A percentile compares a stretch with the other conserved stretches of the same genome.
Conservation (phyloP, 2,329 filamentous ascomycete genomes). For the Aspergillus sp. region DNA sequence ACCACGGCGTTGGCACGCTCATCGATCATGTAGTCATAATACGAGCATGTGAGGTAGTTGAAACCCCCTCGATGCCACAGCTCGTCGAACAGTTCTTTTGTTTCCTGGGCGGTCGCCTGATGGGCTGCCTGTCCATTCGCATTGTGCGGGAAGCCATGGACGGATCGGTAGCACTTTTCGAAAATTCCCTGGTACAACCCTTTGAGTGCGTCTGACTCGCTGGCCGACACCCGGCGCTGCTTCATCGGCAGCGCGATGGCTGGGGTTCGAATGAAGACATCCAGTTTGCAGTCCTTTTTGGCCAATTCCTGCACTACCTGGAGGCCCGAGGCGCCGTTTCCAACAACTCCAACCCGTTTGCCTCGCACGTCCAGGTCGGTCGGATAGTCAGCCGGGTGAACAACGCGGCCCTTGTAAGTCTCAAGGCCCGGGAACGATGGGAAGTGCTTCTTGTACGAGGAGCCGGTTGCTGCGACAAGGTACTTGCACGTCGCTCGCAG, state of each 20-base stretch:
- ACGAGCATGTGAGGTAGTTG: conserved; percentile 43
- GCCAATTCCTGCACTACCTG: conserved; percentile 10
- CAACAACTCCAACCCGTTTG: conserved; percentile 11
- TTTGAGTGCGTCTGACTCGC: not conserved
- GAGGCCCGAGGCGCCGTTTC: conserved; percentile 12
- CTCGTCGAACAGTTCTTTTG: conserved; percentile 41
- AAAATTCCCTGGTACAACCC: not conserved
- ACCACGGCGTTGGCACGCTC: conserved; percentile 41
- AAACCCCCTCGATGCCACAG: conserved; percentile 47
- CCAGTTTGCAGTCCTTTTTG: conserved; percentile 7
- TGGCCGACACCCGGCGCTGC: not conserved
- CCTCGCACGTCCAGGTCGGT: not conserved
- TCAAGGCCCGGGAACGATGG: conserved; percentile 25
- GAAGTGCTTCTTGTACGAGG: conserved; percentile 26
- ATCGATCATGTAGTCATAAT: conserved; percentile 29
- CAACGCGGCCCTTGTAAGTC: conserved; percentile 40
- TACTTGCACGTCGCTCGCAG: conserved; percentile 31
- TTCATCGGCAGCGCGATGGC: not conserved
- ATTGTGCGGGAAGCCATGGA: not conserved
- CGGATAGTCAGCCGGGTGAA: conserved; percentile 48
- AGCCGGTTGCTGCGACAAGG: conserved; percentile 39
- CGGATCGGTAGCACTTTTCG: not conserved
- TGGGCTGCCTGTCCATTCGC: not conserved
- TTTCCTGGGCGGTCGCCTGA: conserved; percentile 23
- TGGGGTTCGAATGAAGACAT: not conserved